These are phyloP conservation scores for Cyberlindnera euphorbiae DNA, from an alignment of 805 yeast species.

Conservation along the genomic window DNA sequence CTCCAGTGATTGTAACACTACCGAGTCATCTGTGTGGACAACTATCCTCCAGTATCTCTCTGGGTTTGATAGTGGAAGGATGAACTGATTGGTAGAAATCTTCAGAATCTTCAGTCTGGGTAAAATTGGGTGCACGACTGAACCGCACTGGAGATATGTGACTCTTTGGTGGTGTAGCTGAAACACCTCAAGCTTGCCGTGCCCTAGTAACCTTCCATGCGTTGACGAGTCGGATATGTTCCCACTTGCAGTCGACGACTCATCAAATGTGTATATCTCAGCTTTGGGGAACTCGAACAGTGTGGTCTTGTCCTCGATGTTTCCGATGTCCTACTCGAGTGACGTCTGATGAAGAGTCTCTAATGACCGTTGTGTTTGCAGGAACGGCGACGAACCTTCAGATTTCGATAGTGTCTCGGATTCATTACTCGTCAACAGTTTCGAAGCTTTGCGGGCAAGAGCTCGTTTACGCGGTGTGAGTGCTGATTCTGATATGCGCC, in stretches of 20 bases:
- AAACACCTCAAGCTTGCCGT: conserved; percentile 56
- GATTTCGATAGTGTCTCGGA: conserved; percentile 1
- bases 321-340: background rate
- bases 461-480: conserved; percentile 24
- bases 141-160: conserved; percentile 58
- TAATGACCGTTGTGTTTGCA: conserved; percentile 1
- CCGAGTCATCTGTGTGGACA: conserved; percentile 22
- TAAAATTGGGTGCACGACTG: conserved; percentile 68
- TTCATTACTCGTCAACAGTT: background rate
- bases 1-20: conserved; percentile 25
- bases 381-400: conserved; percentile 3
- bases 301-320: conserved; percentile 15
- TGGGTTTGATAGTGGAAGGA: conserved; percentile 67
- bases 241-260: conserved; percentile 3
- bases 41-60: conserved; percentile 67
- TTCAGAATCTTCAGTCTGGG: conserved; percentile 58
- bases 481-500: conserved; percentile 16
- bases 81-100: conserved; percentile 42
- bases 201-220: conserved; percentile 49
- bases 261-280: conserved; percentile 24
- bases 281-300: conserved; percentile 21
- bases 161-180: conserved; percentile 54
- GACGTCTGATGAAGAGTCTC: conserved; percentile 1
- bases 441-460: conserved; percentile 15
- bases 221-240: conserved; percentile 8